Conservation (phyloP, 1,284 basidiomycete genomes). For the Cryptococcus hybrid region DNA sequence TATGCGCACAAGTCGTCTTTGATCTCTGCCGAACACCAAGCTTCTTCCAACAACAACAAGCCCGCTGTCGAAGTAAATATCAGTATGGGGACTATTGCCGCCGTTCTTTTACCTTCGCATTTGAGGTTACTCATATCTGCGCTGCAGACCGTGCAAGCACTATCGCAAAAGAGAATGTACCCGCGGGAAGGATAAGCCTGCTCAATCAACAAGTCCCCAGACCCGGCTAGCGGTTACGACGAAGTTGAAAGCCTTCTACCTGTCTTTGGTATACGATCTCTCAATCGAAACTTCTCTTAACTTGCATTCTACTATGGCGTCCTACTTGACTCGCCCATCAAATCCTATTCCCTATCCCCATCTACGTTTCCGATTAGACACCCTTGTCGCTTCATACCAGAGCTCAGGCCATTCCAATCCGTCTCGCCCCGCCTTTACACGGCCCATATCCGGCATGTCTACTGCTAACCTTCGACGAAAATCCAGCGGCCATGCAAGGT, state of each 20-base stretch:
- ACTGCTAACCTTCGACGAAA: no score
- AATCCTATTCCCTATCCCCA: constrained; percentile 37
- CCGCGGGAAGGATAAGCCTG: neutral
- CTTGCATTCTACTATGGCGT: constrained; percentile 3
- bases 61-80: constrained; percentile 24
- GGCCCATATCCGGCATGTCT: no score
- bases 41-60: neutral
- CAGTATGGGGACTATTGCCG: constrained; percentile 26
- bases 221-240: constrained; percentile 22
- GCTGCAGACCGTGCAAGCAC: constrained; percentile 4
- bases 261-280: constrained; percentile 35
- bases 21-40: neutral
- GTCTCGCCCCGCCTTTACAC: no score
- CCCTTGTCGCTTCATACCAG: constrained; percentile 20
- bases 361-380: constrained; percentile 39
- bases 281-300: neutral
- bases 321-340: constrained; percentile 34
- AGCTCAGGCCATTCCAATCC: constrained; percentile 1
- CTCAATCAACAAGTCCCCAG: constrained; percentile 1
- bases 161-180: neutral
- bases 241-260: constrained; percentile 28
- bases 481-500: neutral
- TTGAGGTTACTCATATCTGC: constrained; percentile 24
- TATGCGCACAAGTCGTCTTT: constrained; percentile 26
- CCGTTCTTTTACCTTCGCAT: constrained; percentile 30